Evolutionary conservation across 768 basidiomycete species (phyloP), one percentile per base, ranked within the genome.

Genomic region (Hemileccinum impolitum): DNA sequence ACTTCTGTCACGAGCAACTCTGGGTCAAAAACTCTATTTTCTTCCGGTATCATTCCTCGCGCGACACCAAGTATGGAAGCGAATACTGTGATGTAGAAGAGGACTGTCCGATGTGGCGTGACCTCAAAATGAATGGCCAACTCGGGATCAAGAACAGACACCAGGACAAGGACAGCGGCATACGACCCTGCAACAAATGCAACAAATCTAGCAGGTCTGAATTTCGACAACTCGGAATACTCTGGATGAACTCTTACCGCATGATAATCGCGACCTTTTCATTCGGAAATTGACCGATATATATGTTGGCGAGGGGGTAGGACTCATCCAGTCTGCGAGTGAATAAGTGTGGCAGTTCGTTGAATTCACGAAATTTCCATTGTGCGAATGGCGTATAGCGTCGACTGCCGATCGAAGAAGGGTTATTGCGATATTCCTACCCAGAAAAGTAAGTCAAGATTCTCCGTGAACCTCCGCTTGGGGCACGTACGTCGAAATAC

Each of bases 301-400:
- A 99, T 76, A 93, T 87, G 65, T 86, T 93, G 11, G 96, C 90
- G 10, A 84, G 72, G 0, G 91, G 92, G 58, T 94, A 92, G 48
- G 90, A 93, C 61, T 90, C 84, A 55, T 93, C 85, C 40, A 98
- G 73, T 44, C 96, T 77, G 40, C 91, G 77, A 31, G 82, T 76
- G 67, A 98, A 99, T 31, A 94, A 73, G 69, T 99, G 96, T 0
- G 93, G 89, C 9, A 99, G 74, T 62, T 99, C 96, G 64, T 99
- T 99, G 75, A 97, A 99, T 65, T 99, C 96, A 48, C 96, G 80
- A 64, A 98, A 98, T 64, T 97, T 98, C 96, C 96, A 99, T 52
- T 91, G 85, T 4, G 94, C 94, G 52, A 88, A 94, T 0, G 85
- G 87, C 0, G 96, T 99, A 62, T 98, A 99, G 48, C 88, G 80